Evolutionary conservation across 305 asterid genomes (phyloP).

Genomic region (Plantago coronopus): DNA sequence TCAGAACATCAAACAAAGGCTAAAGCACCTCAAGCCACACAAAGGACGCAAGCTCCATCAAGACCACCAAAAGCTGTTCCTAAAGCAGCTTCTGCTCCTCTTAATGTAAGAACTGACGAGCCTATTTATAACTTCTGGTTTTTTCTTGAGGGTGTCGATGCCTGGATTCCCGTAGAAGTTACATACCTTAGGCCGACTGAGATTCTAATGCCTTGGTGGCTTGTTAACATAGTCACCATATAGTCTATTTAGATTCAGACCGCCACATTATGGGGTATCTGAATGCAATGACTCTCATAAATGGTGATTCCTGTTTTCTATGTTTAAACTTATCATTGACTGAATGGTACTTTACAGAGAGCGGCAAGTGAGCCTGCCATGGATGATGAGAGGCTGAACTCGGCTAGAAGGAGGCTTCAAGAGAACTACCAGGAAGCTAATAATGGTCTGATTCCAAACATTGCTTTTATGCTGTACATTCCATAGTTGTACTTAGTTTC

Average conservation of each 20-base stretch:
- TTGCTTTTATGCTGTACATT: conserved; percentile 16
- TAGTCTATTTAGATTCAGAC: too few species aligned
- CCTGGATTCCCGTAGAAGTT: conserved; percentile 13
- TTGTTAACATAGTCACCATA: too few species aligned
- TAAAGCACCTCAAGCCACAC: conserved; percentile 47
- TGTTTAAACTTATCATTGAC: not conserved
- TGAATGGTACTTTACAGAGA: conserved; percentile 48
- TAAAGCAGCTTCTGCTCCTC: conserved; percentile 63
- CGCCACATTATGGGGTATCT: too few species aligned
- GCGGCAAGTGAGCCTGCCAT: conserved; percentile 46
- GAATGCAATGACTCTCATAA: too few species aligned
- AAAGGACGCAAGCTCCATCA: conserved; percentile 54
- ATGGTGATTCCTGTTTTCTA: too few species aligned
- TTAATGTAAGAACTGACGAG: conserved; percentile 43
- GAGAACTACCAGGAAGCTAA: conserved; percentile 96
- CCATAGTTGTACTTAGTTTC: not conserved
- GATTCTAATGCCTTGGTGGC: too few species aligned
- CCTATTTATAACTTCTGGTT: conserved; percentile 5
- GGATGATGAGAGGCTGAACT: conserved; percentile 71
- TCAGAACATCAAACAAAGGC: conserved; percentile 57
- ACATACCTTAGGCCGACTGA: too few species aligned
- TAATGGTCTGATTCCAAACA: conserved; percentile 57
- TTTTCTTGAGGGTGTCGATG: not conserved
- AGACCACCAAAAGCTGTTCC: conserved; percentile 65
- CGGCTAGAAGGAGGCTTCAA: conserved; percentile 88